These are phyloP conservation scores for Vitis rotundifolia DNA, from an alignment of 164 flowering plant species.

Conservation along the genomic window DNA sequence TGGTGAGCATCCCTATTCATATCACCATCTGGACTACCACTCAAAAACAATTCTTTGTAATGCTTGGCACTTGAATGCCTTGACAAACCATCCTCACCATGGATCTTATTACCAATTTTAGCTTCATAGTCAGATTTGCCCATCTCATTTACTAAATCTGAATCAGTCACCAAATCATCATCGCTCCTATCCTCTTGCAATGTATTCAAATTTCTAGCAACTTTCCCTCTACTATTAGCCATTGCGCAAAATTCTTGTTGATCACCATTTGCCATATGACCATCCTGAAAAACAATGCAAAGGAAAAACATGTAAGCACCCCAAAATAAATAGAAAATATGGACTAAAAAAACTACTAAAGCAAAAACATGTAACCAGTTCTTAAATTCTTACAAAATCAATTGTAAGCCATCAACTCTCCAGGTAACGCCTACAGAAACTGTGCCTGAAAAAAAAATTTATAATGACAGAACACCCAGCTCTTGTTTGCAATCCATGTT, in stretches of 20 bases:
- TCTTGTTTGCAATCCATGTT: slow-evolving; percentile 28
- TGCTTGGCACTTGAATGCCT: slow-evolving; percentile 1
- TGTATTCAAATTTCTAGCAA: not conserved
- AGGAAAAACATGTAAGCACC: not conserved
- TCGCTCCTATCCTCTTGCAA: slow-evolving; percentile 2
- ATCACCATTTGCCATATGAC: slow-evolving; percentile 10
- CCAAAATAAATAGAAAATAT: no score
- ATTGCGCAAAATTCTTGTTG: slow-evolving; percentile 6
- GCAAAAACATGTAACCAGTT: slow-evolving; percentile 28
- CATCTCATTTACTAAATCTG: not conserved
- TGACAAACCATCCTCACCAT: slow-evolving; percentile 6
- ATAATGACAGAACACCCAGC: no score
- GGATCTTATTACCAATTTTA: slow-evolving; percentile 4
- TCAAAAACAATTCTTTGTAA: not conserved
- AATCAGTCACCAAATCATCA: slow-evolving; percentile 5
- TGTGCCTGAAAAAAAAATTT: slow-evolving; percentile 5
- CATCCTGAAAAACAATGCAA: slow-evolving; percentile 24
- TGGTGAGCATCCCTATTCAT: slow-evolving; percentile 25
- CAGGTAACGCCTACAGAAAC: slow-evolving; percentile 37
- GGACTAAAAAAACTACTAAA: not conserved
- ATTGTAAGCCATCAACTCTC: slow-evolving; percentile 49
- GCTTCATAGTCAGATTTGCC: slow-evolving; percentile 6
- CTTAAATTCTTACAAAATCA: slow-evolving; percentile 45
- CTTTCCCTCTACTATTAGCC: not conserved
- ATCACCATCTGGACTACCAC: slow-evolving; percentile 7